These are phyloP conservation scores for Exophiala calicioides DNA, from an alignment of 2,329 filamentous ascomycete genomes.

Conservation along the genomic window DNA sequence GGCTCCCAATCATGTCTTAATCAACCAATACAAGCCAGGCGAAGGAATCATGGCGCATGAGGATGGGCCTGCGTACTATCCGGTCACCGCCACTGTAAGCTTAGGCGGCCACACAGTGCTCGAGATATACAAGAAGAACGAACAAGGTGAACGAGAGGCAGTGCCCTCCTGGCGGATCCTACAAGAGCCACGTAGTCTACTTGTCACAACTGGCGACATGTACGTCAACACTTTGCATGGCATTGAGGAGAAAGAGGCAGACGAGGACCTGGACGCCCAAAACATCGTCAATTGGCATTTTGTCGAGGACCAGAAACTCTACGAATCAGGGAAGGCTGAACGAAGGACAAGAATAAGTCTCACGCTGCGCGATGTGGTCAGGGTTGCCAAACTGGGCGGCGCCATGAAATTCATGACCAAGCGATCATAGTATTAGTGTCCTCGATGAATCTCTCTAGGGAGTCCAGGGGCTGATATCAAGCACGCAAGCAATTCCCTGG, in stretches of 20 bases:
- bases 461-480: neutral
- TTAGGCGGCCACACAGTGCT: constrained; percentile 76
- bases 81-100: constrained; percentile 87
- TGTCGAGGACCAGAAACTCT: constrained; percentile 46
- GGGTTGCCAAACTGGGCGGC: constrained; percentile 71
- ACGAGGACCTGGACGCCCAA: constrained; percentile 58
- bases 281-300: constrained; percentile 60
- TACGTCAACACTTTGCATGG: constrained; percentile 63
- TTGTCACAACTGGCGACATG: constrained; percentile 56
- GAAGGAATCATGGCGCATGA: constrained; percentile 98
- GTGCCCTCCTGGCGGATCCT: constrained; percentile 61
- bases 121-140: constrained; percentile 67
- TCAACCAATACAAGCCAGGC: constrained; percentile 87
- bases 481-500: no score
- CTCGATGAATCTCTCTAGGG: no score
- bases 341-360: constrained; percentile 59
- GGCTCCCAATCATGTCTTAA: constrained; percentile 82
- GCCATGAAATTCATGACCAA: constrained; percentile 31
- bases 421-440: neutral
- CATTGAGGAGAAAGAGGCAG: constrained; percentile 58
- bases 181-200: constrained; percentile 77
- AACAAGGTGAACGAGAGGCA: constrained; percentile 26
- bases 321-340: constrained; percentile 45
- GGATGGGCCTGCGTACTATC: constrained; percentile 84
- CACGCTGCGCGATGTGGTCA: constrained; percentile 80